Evolutionary conservation across 208 protist species (phyloP).

Genomic region (Entamoeba invadens): DNA sequence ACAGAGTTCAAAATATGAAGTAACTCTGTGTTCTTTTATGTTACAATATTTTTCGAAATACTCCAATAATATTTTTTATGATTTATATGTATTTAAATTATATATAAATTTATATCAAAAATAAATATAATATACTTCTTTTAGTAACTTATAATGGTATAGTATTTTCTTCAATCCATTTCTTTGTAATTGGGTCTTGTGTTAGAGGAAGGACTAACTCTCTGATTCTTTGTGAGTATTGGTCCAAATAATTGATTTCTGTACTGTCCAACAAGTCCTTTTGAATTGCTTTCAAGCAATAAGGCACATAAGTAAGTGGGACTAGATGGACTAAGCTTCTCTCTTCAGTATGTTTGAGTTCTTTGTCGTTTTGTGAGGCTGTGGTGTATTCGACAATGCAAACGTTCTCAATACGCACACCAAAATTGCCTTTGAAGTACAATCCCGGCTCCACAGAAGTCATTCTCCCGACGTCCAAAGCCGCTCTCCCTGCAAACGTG

Average conservation of each 20-base stretch:
- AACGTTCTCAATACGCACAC: constrained; percentile 6
- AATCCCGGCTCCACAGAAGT: constrained; percentile 1
- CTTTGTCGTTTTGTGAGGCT: too few relatives aligned
- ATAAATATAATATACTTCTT: too few relatives aligned
- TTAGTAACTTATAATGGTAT: too few relatives aligned
- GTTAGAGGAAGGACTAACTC: not conserved
- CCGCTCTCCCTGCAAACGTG: not conserved
- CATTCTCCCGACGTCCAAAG: not conserved
- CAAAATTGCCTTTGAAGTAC: not conserved
- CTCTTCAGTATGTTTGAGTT: too few relatives aligned
- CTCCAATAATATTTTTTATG: too few relatives aligned
- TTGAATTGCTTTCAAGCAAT: not conserved
- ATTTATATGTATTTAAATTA: too few relatives aligned
- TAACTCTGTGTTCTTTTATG: too few relatives aligned
- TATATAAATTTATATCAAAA: too few relatives aligned
- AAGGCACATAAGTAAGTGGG: constrained; percentile 1
- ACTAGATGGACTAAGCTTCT: not conserved
- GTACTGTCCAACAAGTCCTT: not conserved
- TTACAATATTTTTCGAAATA: too few relatives aligned
- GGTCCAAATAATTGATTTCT: not conserved
- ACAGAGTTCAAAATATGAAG: too few relatives aligned
- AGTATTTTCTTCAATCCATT: not conserved
- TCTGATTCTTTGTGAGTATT: not conserved
- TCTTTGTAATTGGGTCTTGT: not conserved
- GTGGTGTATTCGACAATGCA: not conserved